Evolutionary conservation across 2,329 filamentous ascomycete species (phyloP).

Genomic region (Neonectria hederae): DNA sequence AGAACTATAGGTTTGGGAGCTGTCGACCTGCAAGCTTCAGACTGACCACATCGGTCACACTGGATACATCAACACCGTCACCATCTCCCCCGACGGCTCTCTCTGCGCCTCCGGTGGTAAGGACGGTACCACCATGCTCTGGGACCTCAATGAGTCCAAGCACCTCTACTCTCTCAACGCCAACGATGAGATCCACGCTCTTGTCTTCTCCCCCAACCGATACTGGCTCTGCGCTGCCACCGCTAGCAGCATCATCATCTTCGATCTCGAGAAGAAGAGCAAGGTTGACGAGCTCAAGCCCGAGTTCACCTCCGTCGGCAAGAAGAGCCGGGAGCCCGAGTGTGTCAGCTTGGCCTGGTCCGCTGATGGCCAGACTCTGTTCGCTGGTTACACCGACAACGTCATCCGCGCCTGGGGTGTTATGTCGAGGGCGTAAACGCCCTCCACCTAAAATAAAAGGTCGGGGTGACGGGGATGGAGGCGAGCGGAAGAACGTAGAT

Average conservation of each 20-base stretch:
- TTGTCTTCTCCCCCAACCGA: conserved; percentile 99
- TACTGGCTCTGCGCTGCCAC: conserved; percentile 99
- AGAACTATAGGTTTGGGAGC: conserved; percentile 88
- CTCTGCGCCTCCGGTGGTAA: conserved; percentile 99
- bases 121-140: conserved; percentile 99
- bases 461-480: conserved; percentile 38
- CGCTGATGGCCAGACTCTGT: conserved; percentile 98
- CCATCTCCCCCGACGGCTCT: conserved; percentile 98
- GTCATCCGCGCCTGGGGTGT: conserved; percentile 98
- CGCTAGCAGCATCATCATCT: conserved; percentile 98
- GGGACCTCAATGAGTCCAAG: conserved; percentile 99
- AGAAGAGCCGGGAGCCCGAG: conserved; percentile 99
- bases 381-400: conserved; percentile 99
- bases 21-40: conserved; percentile 98
- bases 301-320: conserved; percentile 95
- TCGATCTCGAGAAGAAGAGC: conserved; percentile 99
- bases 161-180: conserved; percentile 99
- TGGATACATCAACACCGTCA: conserved; percentile 99
- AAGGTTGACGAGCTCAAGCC: conserved; percentile 99
- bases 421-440: conserved; percentile 85
- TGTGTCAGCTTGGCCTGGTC: conserved; percentile 97
- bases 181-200: conserved; percentile 99
- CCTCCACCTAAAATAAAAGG: conserved; percentile 40
- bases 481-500: conserved; percentile 51
- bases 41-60: conserved; percentile 99